These are phyloP conservation scores for Coniochaeta pulveracea DNA, from an alignment of 2,329 filamentous ascomycete species.

Conservation along the genomic window DNA sequence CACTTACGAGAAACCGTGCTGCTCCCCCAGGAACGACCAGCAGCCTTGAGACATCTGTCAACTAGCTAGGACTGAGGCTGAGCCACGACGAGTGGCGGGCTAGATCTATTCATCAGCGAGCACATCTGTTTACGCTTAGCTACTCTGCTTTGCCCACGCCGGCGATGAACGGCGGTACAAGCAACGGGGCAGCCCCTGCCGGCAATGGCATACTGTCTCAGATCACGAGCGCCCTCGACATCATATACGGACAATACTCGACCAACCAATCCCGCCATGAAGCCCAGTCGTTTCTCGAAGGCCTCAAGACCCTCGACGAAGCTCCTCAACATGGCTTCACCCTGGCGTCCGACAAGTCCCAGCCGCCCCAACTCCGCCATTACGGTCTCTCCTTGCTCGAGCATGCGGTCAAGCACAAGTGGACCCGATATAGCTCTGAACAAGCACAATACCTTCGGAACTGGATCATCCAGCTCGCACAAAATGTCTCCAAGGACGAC, in stretches of 20 bases:
- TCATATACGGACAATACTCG: conserved; percentile 75
- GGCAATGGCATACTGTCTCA: conserved; percentile 36
- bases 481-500: conserved; percentile 59
- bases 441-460: conserved; percentile 58
- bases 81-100: conserved; percentile 2
- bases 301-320: conserved; percentile 66
- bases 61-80: conserved; percentile 2
- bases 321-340: conserved; percentile 78
- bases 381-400: conserved; percentile 90
- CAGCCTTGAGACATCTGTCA: no score
- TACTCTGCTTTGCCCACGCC: neutral
- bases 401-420: conserved; percentile 77
- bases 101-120: neutral
- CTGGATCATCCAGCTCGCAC: conserved; percentile 72
- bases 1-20: no score
- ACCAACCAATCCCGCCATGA: conserved; percentile 71
- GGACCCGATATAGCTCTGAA: conserved; percentile 58
- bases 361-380: conserved; percentile 76
- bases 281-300: conserved; percentile 77
- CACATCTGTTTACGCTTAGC: no score
- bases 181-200: neutral
- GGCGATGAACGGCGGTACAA: neutral
- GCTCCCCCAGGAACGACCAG: no score
- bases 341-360: conserved; percentile 63
- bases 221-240: conserved; percentile 75